Conservation (phyloP, 345 rosid species). For the Microthlaspi erraticum region DNA sequence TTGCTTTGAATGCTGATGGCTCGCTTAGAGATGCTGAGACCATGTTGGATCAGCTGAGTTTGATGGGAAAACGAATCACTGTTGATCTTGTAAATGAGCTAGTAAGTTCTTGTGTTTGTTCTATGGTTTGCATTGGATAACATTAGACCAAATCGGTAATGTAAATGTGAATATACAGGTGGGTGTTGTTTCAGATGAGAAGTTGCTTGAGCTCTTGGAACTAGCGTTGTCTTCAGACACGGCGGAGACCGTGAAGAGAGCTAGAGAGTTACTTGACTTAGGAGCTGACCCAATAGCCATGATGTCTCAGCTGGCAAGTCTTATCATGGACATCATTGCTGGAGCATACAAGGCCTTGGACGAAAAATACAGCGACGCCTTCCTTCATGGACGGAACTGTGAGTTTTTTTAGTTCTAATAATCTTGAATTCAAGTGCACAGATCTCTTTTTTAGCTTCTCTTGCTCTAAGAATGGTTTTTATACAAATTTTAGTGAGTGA, state of each 20-base stretch:
- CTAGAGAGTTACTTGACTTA: constrained; percentile 80
- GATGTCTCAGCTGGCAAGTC: constrained; percentile 94
- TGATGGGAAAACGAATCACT: constrained; percentile 86
- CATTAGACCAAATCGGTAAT: not conserved
- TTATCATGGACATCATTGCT: constrained; percentile 90
- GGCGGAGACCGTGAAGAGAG: constrained; percentile 84
- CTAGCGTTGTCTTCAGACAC: constrained; percentile 95
- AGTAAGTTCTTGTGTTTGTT: constrained; percentile 57
- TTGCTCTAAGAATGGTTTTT: constrained; percentile 14
- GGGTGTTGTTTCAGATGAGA: constrained; percentile 92
- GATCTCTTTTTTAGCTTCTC: not conserved
- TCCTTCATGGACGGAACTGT: constrained; percentile 70
- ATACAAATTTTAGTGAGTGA: constrained; percentile 61
- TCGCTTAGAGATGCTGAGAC: constrained; percentile 97
- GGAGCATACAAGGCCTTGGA: constrained; percentile 69
- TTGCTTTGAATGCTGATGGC: constrained; percentile 91
- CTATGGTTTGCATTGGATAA: constrained; percentile 18
- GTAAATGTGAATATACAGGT: constrained; percentile 55
- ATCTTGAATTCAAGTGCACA: not conserved
- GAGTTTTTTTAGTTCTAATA: constrained; percentile 47
- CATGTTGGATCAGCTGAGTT: constrained; percentile 90
- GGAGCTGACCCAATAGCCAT: constrained; percentile 84
- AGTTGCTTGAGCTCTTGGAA: constrained; percentile 84
- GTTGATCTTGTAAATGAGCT: constrained; percentile 84
- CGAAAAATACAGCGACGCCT: constrained; percentile 52